Evolutionary conservation across 2,329 filamentous ascomycete species (phyloP).

Genomic region (Incumbomyces lentus): DNA sequence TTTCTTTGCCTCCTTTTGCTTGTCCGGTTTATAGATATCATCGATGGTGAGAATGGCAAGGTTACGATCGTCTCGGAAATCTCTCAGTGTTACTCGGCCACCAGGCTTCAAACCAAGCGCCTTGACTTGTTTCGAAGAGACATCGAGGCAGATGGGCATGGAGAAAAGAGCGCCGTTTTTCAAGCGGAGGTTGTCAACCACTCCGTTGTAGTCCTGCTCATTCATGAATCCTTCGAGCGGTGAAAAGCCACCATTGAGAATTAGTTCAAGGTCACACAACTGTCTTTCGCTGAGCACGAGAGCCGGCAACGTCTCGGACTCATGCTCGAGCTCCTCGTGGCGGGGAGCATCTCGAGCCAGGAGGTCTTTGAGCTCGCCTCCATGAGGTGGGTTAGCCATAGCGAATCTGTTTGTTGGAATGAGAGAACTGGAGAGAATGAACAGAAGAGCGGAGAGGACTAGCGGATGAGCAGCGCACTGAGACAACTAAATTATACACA

Average conservation of each 20-base stretch:
- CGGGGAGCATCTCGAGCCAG: slow-evolving; percentile 82
- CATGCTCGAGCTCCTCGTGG: slow-evolving; percentile 65
- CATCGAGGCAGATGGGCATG: slow-evolving; percentile 93
- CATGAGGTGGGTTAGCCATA: slow-evolving; percentile 57
- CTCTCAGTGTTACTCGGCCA: slow-evolving; percentile 74
- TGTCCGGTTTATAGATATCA: slow-evolving; percentile 91
- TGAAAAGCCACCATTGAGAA: slow-evolving; percentile 95
- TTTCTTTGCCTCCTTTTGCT: slow-evolving; percentile 81
- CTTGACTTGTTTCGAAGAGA: slow-evolving; percentile 64
- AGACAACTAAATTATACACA: too few species aligned
- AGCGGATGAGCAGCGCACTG: not conserved
- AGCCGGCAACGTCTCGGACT: slow-evolving; percentile 79
- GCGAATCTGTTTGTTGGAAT: not conserved
- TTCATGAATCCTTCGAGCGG: slow-evolving; percentile 97
- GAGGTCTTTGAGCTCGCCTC: slow-evolving; percentile 95
- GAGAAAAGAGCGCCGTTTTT: slow-evolving; percentile 82
- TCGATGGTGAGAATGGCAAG: slow-evolving; percentile 91
- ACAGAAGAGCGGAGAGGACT: not conserved
- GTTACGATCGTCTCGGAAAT: slow-evolving; percentile 93
- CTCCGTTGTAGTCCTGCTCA: slow-evolving; percentile 90
- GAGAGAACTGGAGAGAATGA: not conserved
- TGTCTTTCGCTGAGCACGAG: slow-evolving; percentile 83
- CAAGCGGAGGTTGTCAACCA: slow-evolving; percentile 80
- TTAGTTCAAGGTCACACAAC: slow-evolving; percentile 93
- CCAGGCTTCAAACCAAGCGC: slow-evolving; percentile 67